Conservation (phyloP, 2,329 filamentous ascomycete genomes). For the Sordariomycetes sp. region DNA sequence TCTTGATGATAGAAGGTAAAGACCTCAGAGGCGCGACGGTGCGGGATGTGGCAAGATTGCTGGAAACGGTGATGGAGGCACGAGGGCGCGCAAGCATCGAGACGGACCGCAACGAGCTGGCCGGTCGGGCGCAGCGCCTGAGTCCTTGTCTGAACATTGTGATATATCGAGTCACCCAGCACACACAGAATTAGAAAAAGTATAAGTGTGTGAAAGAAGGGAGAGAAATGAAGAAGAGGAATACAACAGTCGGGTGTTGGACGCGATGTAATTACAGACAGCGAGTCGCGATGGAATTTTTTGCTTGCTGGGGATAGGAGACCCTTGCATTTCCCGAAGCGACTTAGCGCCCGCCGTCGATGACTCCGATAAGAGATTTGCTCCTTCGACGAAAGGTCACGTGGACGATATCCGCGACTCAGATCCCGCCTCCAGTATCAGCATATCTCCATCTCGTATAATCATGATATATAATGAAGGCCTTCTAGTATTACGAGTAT, state of each 20-base stretch:
- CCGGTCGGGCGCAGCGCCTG: slow-evolving; percentile 27
- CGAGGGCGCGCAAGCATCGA: slow-evolving; percentile 18
- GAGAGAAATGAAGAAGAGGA: not conserved
- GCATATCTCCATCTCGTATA: too few species aligned
- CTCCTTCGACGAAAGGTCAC: too few species aligned
- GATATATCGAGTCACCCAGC: not conserved
- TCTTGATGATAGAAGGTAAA: slow-evolving; percentile 15
- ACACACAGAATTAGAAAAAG: not conserved
- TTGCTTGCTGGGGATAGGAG: slow-evolving; percentile 1
- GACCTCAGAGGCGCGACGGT: slow-evolving; percentile 10
- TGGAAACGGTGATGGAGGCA: slow-evolving; percentile 14
- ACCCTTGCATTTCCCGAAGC: not conserved
- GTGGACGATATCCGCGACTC: too few species aligned
- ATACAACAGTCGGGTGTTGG: not conserved
- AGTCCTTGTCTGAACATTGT: slow-evolving; percentile 27
- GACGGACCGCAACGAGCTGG: slow-evolving; percentile 18
- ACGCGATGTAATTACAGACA: not conserved
- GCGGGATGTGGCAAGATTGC: slow-evolving; percentile 10
- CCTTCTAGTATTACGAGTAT: too few species aligned
- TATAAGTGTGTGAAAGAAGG: not conserved
- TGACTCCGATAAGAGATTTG: too few species aligned
- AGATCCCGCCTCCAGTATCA: too few species aligned
- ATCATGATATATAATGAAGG: too few species aligned
- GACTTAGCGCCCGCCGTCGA: too few species aligned
- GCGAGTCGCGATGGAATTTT: slow-evolving; percentile 1